phyloP scores from a whole-genome alignment of 768 basidiomycete genomes.

The Suillus alpinus region DNA sequence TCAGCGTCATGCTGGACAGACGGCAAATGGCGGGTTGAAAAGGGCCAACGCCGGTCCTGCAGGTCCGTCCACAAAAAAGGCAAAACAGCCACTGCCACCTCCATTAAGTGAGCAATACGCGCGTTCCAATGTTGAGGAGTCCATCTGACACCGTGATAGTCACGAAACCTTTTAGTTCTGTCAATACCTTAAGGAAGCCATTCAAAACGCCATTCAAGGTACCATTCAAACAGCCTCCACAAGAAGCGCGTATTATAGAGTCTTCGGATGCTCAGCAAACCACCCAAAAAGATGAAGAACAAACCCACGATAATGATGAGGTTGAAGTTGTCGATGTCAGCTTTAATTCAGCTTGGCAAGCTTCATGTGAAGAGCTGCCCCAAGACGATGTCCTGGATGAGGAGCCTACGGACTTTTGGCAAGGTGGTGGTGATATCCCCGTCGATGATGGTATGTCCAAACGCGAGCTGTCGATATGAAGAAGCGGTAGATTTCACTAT shows the following conservation, averaged over 20 bases:
- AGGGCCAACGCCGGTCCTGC: slow-evolving; percentile 13
- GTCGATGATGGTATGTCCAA: background rate
- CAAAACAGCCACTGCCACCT: slow-evolving; percentile 21
- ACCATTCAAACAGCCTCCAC: slow-evolving; percentile 31
- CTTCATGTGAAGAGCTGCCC: background rate
- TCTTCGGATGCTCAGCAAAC: background rate
- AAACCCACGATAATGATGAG: background rate
- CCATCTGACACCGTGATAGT: slow-evolving; percentile 26
- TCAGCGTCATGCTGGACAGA: background rate
- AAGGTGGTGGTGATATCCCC: background rate
- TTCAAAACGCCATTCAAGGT: slow-evolving; percentile 44
- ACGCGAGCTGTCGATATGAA: slow-evolving; percentile 1
- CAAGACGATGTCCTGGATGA: background rate
- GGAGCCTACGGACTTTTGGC: background rate
- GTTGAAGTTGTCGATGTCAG: slow-evolving; percentile 6
- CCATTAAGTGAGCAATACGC: slow-evolving; percentile 18
- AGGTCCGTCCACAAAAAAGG: slow-evolving; percentile 19
- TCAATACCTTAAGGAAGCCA: slow-evolving; percentile 43
- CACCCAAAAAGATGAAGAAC: background rate
- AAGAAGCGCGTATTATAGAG: background rate
- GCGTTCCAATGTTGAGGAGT: background rate
- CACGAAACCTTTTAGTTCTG: slow-evolving; percentile 47
- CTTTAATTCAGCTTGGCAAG: slow-evolving; percentile 9
- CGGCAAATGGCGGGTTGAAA: slow-evolving; percentile 20
- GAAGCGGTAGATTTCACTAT: background rate